Conservation (phyloP, 2,329 filamentous ascomycete species). For the Microdochium bolleyi region DNA sequence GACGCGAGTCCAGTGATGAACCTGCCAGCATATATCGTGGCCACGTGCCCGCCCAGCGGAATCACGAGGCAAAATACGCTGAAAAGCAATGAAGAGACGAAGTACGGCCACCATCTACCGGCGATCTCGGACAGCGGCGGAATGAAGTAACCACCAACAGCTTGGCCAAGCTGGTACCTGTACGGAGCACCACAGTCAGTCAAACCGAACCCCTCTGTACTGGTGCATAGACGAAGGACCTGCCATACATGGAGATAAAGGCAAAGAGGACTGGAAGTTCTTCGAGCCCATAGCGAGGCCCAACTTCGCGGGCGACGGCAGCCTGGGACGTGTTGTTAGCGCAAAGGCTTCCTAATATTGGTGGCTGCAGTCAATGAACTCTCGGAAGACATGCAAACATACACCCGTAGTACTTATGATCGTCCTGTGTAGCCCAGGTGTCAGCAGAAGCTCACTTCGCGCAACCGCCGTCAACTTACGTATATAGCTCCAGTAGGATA, state of each 20-base stretch:
- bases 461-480: constrained; percentile 4
- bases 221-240: not conserved
- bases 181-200: not conserved
- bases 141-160: constrained; percentile 26
- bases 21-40: constrained; percentile 26
- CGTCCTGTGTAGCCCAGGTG: not conserved
- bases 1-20: constrained; percentile 34
- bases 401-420: not conserved
- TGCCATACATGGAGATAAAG: constrained; percentile 14
- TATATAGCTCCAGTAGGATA: constrained; percentile 13
- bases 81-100: constrained; percentile 21
- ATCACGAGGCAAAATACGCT: constrained; percentile 26
- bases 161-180: constrained; percentile 27
- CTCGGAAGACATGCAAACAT: no score
- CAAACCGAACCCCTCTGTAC: not conserved
- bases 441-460: not conserved
- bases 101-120: constrained; percentile 24
- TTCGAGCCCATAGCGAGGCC: constrained; percentile 7
- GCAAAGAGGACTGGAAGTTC: constrained; percentile 10
- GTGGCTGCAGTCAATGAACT: not conserved
- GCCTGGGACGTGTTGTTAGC: constrained; percentile 2
- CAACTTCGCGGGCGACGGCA: constrained; percentile 8
- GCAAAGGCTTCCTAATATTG: not conserved
- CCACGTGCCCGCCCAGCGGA: constrained; percentile 23
- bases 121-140: constrained; percentile 28